Evolutionary conservation across 306 rosid genomes (phyloP).

Genomic region (Citrullus amarus): DNA sequence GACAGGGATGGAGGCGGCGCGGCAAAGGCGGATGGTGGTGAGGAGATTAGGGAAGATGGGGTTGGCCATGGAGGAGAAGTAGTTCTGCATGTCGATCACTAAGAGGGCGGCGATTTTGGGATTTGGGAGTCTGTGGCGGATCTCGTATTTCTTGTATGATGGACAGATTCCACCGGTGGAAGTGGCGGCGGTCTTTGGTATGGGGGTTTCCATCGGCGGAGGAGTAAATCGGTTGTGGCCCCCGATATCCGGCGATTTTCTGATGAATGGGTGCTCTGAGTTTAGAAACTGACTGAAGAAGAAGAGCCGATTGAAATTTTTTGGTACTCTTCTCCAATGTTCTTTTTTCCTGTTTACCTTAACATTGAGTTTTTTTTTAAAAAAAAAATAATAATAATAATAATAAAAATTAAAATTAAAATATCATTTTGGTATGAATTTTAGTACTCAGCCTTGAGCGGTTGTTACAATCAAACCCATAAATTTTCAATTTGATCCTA

Average conservation of each 20-base stretch:
- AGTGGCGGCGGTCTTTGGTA: not conserved
- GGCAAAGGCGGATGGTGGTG: constrained; percentile 49
- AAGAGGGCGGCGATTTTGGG: constrained; percentile 40
- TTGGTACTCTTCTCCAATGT: not conserved
- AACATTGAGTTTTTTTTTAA: no score
- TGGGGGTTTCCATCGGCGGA: not conserved
- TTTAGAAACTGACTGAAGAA: not conserved
- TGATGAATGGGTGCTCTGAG: not conserved
- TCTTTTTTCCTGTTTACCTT: no score
- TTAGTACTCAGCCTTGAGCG: no score
- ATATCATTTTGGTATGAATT: no score
- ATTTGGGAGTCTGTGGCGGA: constrained; percentile 37
- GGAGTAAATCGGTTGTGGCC: not conserved
- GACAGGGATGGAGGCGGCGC: constrained; percentile 46
- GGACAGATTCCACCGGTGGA: not conserved
- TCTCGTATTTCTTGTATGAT: constrained; percentile 35
- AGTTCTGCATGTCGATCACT: constrained; percentile 57
- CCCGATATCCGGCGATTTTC: not conserved
- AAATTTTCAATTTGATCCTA: no score
- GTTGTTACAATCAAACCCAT: no score
- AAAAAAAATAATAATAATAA: no score
- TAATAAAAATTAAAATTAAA: no score
- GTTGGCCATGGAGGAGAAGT: constrained; percentile 28
- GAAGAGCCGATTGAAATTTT: not conserved
- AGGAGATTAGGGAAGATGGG: constrained; percentile 45